Base-by-base conservation (phyloP, 78 protist genomes). In the Chrysochromulina tobinii region DNA sequence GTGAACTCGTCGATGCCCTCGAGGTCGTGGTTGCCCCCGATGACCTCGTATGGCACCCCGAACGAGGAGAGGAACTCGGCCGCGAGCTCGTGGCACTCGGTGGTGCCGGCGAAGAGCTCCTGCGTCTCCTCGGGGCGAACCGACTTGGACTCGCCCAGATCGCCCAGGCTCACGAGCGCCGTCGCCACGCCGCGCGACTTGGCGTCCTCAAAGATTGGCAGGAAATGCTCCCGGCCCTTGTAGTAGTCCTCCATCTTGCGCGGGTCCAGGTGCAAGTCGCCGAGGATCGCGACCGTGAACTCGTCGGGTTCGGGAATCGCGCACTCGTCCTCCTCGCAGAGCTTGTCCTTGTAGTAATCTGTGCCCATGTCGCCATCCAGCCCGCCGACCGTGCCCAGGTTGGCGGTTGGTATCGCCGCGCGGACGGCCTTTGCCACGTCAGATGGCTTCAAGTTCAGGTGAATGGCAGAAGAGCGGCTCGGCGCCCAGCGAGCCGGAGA, bases 21-120 rank as follows among this genome's bases (percentile, higher is more conserved):
- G 27, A 87, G 66, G 61, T 87, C 90, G 64, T 87, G 87, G 87
- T 81, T 81, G 38, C 87, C 87, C 23, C 89, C 89, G 23, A 84
- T 51, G 57, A 84, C 89, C 89, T 84, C 89, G 89, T 84, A 84
- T 73, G 89, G 89, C 89, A 84, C 89, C 73, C 72, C 89, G 73
- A 84, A 84, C 23, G 89, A 84, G 54, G 27, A 3, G 89, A 84
- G 89, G 73, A 14, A 84, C 55, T 84, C 69, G 72, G 89, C 89
- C 53, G 89, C 89, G 20, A 61, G 55, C 69, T 84, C 66, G 89
- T 84, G 89, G 89, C 89, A 84, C 75, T 27, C 75, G 55, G 73
- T 61, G 25, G 89, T 84, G 27, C 89, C 89, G 9, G 89, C 89
- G 58, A 61, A 85, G 14, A 85, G 89, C 89, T 85, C 89, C 0